These are phyloP conservation scores for Cornus kousa DNA, from an alignment of 148 eudicot species.

Conservation along the genomic window DNA sequence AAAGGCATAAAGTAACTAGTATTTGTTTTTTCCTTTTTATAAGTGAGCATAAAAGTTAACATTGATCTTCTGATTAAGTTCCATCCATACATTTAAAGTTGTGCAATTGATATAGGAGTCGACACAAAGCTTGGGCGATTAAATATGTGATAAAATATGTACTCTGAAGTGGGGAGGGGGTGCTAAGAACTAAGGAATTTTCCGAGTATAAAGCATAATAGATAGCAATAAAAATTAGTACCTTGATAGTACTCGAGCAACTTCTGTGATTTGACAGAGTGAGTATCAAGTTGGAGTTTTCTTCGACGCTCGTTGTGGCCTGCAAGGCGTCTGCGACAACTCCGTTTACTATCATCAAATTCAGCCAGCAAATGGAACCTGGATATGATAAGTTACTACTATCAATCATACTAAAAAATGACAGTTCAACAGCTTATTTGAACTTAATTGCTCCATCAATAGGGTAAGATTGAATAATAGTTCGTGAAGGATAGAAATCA, in stretches of 20 bases:
- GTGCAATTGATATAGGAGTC: background rate
- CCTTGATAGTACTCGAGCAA: constrained; percentile 30
- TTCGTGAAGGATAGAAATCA: background rate
- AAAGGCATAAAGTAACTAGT: background rate
- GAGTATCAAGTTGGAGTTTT: constrained; percentile 46
- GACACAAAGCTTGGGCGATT: too few species aligned
- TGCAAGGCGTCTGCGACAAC: constrained; percentile 82
- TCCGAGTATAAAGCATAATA: background rate
- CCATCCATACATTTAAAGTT: background rate
- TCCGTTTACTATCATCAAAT: constrained; percentile 82
- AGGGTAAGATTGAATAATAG: background rate
- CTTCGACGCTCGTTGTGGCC: constrained; percentile 78
- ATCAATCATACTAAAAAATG: background rate
- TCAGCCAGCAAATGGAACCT: constrained; percentile 77
- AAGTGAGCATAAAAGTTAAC: background rate
- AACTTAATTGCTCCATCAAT: background rate
- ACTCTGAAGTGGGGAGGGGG: background rate
- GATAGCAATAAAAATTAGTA: constrained; percentile 2
- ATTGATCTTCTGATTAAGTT: background rate
- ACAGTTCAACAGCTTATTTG: background rate
- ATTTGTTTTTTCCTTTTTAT: background rate
- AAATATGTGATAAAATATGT: too few species aligned
- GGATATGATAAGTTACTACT: constrained; percentile 1
- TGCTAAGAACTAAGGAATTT: background rate
- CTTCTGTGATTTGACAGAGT: constrained; percentile 36